Evolutionary conservation across 2,329 filamentous ascomycete genomes (phyloP), one percentile per base, ranked within the genome.

Genomic region (Furcasterigmium furcatum): DNA sequence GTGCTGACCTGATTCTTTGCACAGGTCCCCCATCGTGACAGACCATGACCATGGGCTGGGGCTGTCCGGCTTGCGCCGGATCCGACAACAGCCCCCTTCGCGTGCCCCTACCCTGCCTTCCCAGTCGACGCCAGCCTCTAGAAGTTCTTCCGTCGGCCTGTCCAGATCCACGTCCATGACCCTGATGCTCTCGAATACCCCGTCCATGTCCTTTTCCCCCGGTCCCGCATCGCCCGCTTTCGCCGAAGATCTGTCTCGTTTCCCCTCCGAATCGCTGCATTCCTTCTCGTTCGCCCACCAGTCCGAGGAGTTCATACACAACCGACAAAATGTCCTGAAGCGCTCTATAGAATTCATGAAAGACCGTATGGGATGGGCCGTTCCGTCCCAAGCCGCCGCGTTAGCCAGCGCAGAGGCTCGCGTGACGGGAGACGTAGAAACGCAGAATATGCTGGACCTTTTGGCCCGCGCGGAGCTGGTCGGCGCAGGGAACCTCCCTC

Each of bases 281-380:
- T 99, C 94, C 2, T 99, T 99, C 70, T 97, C 92, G 12, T 99
- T 99, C 65, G 90, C 94, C 34, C 89, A 95, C 56, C 91, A 96
- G 66, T 92, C 91, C 4, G 91, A 96, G 60, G 92, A 97, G 51
- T 84, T 90, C 51, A 77, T 97, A 46, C 88, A 96, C 63, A 96
- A 82, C 63, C 86, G 94, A 45, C 91, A 97, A 64, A 95, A 90
- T 72, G 87, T 96, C 27, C 66, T 99, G 58, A 96, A 95, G 68
- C 81, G 92, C 48, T 95, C 91, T 9, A 85, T 96, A 60, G 94
- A 97, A 65, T 96, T 97, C 61, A 95, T 99, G 87, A 87, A 88
- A 60, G 91, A 96, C 62, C 88, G 88, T 52, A 80, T 95, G 67
- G 88, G 88, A 52, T 92, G 90, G 85, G 81, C 87, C 25, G 68